Conservation (phyloP, 306 rosid species). For the Lagenaria siceraria region DNA sequence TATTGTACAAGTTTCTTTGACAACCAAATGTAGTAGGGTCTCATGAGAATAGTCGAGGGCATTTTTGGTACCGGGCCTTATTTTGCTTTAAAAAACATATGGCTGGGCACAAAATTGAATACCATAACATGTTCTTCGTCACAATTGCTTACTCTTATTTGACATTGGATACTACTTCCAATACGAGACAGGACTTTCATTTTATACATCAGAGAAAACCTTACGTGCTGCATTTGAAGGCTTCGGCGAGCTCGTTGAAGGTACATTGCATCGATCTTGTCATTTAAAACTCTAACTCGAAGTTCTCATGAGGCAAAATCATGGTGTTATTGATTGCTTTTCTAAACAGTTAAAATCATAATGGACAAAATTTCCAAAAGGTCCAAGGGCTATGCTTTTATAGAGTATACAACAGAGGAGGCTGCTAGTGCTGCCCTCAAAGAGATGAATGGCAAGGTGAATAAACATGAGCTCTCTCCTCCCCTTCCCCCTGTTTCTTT, state of each 20-base stretch:
- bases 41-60: neutral
- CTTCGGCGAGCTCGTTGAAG: constrained; percentile 75
- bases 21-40: neutral
- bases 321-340: constrained; percentile 15
- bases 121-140: too few relatives aligned
- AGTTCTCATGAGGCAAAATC: neutral
- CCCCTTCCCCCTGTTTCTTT: neutral
- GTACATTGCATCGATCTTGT: constrained; percentile 16
- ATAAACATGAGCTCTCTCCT: neutral
- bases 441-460: constrained; percentile 94
- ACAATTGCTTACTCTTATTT: too few relatives aligned
- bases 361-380: constrained; percentile 89
- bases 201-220: constrained; percentile 68
- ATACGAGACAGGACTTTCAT: constrained; percentile 39
- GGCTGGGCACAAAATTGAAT: neutral
- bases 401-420: constrained; percentile 76
- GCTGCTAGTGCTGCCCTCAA: constrained; percentile 72
- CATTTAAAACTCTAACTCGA: neutral
- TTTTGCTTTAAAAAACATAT: neutral
- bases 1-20: neutral
- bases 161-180: neutral
- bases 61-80: too few relatives aligned
- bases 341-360: constrained; percentile 55
- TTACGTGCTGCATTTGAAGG: constrained; percentile 75
- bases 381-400: constrained; percentile 88